Conservation (phyloP, 805 yeast species). For the Lachancea lanzarotensis region DNA sequence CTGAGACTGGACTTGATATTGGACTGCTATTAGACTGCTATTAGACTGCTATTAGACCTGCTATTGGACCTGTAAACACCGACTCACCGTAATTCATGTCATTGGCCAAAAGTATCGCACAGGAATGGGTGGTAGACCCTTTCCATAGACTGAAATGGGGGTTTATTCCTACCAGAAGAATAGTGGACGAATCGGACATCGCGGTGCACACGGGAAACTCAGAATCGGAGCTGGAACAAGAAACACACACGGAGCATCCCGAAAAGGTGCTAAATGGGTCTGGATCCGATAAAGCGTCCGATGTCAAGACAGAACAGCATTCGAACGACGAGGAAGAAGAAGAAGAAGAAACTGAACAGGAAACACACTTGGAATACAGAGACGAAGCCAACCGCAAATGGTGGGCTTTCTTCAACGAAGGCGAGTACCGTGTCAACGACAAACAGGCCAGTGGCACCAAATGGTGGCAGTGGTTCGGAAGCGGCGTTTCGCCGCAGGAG, state of each 20-base stretch:
- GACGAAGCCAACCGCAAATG: slow-evolving; percentile 49
- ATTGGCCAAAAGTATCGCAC: neutral
- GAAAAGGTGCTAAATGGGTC: too few relatives aligned
- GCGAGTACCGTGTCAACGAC: slow-evolving; percentile 47
- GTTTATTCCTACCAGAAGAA: slow-evolving; percentile 28
- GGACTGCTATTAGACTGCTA: too few relatives aligned
- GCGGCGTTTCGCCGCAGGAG: slow-evolving; percentile 40
- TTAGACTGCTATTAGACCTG: too few relatives aligned
- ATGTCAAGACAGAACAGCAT: neutral
- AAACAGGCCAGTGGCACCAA: slow-evolving; percentile 26
- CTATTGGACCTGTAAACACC: too few relatives aligned
- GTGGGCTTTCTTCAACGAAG: slow-evolving; percentile 56
- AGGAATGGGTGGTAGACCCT: slow-evolving; percentile 24
- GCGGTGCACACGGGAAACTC: neutral
- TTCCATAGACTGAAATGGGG: slow-evolving; percentile 32
- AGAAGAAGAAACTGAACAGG: neutral
- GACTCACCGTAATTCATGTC: too few relatives aligned
- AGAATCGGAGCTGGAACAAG: slow-evolving; percentile 2
- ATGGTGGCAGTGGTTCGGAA: slow-evolving; percentile 54
- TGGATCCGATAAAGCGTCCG: neutral
- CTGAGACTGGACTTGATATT: too few relatives aligned
- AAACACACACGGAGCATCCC: neutral
- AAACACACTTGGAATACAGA: slow-evolving; percentile 35
- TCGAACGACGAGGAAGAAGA: too few relatives aligned
- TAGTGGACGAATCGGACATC: slow-evolving; percentile 18